Conservation (phyloP, 2,329 filamentous ascomycete genomes). For the Exophiala mesophila region DNA sequence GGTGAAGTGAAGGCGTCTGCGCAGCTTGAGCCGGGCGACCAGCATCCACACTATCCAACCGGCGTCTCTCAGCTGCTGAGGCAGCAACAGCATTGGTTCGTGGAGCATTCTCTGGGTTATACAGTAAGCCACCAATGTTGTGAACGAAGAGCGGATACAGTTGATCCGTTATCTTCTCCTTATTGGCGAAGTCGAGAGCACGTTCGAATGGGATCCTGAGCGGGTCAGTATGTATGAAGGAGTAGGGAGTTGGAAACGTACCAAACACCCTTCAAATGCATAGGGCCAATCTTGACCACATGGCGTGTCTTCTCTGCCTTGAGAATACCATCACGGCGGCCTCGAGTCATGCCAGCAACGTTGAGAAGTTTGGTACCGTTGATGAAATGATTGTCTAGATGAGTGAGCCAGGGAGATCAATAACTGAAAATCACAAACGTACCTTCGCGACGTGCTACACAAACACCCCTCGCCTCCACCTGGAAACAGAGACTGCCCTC, state of each 20-base stretch:
- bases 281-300: conserved; percentile 97
- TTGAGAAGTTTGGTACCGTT: conserved; percentile 97
- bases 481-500: conserved; percentile 97
- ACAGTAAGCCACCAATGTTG: conserved; percentile 88
- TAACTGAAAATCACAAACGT: conserved; percentile 29
- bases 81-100: conserved; percentile 83
- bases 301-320: conserved; percentile 97
- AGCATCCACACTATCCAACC: conserved; percentile 60
- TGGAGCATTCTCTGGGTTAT: conserved; percentile 84
- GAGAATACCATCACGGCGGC: conserved; percentile 87
- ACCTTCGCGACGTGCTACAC: conserved; percentile 91
- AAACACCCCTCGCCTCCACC: conserved; percentile 92
- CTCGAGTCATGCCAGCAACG: conserved; percentile 95
- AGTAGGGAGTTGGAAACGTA: conserved; percentile 45
- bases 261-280: conserved; percentile 98
- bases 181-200: conserved; percentile 97
- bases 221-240: conserved; percentile 15
- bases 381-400: conserved; percentile 93
- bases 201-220: conserved; percentile 93
- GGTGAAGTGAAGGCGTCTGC: conserved; percentile 53
- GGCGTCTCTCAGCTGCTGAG: conserved; percentile 67
- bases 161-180: conserved; percentile 96
- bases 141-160: conserved; percentile 96
- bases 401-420: conserved; percentile 10
- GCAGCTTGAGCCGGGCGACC: conserved; percentile 39